phyloP scores from a whole-genome alignment of 2,329 filamentous ascomycete species.

The Elsinoe necatrix region DNA sequence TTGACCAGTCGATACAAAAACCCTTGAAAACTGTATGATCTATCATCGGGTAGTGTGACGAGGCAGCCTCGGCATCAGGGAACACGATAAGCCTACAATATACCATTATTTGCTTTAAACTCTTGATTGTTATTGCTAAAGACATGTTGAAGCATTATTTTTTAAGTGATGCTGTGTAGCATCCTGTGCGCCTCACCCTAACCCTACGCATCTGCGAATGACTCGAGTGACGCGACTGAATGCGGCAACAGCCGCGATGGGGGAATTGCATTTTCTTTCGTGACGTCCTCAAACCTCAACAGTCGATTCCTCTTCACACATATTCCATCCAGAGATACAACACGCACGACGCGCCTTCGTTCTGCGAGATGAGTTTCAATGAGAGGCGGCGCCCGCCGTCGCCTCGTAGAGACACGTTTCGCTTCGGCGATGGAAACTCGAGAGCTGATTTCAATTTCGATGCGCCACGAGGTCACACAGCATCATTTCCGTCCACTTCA shows the following conservation, averaged over 20 bases:
- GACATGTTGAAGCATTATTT: too few relatives aligned
- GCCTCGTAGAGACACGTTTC: constrained; percentile 2
- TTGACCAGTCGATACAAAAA: too few relatives aligned
- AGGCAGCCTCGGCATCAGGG: too few relatives aligned
- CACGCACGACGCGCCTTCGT: background rate
- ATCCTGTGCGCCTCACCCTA: background rate
- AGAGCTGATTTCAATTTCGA: constrained; percentile 3
- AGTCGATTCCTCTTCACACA: background rate
- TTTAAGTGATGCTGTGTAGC: too few relatives aligned
- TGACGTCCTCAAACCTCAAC: background rate
- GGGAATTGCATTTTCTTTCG: background rate
- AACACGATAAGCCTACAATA: too few relatives aligned
- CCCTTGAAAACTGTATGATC: too few relatives aligned
- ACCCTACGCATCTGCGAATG: background rate
- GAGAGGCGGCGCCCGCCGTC: constrained; percentile 13
- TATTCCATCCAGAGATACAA: background rate
- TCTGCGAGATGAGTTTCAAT: background rate
- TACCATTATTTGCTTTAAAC: too few relatives aligned
- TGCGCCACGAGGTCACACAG: background rate
- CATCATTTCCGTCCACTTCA: constrained; percentile 7
- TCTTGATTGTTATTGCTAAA: too few relatives aligned
- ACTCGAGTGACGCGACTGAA: background rate
- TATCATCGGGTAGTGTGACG: too few relatives aligned
- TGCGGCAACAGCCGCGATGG: background rate
- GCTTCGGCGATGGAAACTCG: background rate